phyloP scores from a whole-genome alignment of 2,329 filamentous ascomycete genomes.

The Hirsutella minnesotensis region DNA sequence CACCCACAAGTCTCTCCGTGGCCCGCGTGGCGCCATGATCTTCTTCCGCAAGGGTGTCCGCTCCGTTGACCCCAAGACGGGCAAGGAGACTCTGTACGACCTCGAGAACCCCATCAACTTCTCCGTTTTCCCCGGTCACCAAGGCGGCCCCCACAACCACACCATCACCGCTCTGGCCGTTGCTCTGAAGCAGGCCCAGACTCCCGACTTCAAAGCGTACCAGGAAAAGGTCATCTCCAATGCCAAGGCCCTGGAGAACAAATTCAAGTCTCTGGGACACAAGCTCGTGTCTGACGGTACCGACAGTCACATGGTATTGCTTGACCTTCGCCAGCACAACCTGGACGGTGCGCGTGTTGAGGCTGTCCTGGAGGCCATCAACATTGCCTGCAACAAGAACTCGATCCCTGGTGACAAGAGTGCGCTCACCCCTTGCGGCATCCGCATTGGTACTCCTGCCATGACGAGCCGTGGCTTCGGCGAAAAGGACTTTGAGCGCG shows the following conservation, averaged over 20 bases:
- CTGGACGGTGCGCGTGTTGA: constrained; percentile 94
- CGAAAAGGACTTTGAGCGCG: constrained; percentile 81
- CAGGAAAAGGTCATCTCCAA: constrained; percentile 88
- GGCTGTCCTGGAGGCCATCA: constrained; percentile 91
- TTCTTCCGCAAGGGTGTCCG: constrained; percentile 98
- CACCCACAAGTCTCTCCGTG: constrained; percentile 97
- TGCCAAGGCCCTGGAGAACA: constrained; percentile 78
- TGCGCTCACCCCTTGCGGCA: constrained; percentile 83
- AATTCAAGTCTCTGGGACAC: constrained; percentile 79
- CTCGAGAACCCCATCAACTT: constrained; percentile 96
- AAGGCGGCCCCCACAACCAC: constrained; percentile 98
- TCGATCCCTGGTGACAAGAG: constrained; percentile 95
- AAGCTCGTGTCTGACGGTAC: constrained; percentile 92
- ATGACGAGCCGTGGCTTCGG: constrained; percentile 96
- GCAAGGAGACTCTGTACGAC: constrained; percentile 83
- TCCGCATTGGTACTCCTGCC: constrained; percentile 92
- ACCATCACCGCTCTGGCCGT: constrained; percentile 96
- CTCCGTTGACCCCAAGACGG: constrained; percentile 78
- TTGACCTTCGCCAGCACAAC: constrained; percentile 78
- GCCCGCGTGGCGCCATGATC: constrained; percentile 97
- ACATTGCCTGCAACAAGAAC: constrained; percentile 99
- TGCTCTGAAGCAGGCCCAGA: constrained; percentile 85
- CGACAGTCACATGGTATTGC: constrained; percentile 92
- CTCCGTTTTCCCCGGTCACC: constrained; percentile 97
- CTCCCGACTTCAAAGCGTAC: constrained; percentile 85